Base-by-base conservation (phyloP, 2,329 filamentous ascomycete species). In the Fusarium longipes region DNA sequence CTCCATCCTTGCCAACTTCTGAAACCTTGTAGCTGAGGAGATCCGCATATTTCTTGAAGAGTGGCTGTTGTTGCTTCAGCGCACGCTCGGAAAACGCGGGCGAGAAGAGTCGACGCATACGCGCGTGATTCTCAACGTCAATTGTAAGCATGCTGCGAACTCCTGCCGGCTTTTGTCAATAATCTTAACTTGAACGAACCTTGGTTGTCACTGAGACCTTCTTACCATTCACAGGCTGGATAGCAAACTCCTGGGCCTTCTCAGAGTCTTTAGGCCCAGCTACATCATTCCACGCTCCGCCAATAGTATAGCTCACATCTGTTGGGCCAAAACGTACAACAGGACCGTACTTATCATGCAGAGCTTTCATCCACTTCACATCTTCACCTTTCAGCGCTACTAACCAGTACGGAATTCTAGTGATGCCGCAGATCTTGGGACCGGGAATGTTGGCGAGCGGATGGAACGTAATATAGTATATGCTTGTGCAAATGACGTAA, bases 11-110 rank as follows among this genome's bases (percentile, higher is more conserved):
- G 5, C 63, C 62, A 2, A 62, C 40, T 12, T 66, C 62, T 0
- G 56, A 45, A 1, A 66, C 49, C 0, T 66, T 62, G 1, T 52
- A 62, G 36, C 32, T 38, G 33, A 66, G 63, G 17, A 66, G 44
- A 0, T 66, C 63, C 0, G 48, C 4, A 2, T 66, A 66, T 4
- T 66, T 66, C 5, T 35, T 45, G 11, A 66, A 66, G 0, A 66
- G 50, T 4, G 63, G 56, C 1, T 65, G 39, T 17, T 66, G 63
- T 4, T 66, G 50, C 9, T 66, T 66, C 45, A 66, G 5, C 0
- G 62, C 62, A 11, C 63, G 44, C n/a, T 66, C 62, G 1, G 61
- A 64, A 12, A 64, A 64, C 1, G 61, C 61, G 1, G 61, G 61
- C 0, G 61, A 64, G 1, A 64, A 64, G 2, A 64, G 47, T 0